A percentile compares a stretch with the other conserved stretches of the same genome.
Evolutionary conservation across 352 stramenopile species (phyloP).

Genomic region (Phytopythium oedochilum): DNA sequence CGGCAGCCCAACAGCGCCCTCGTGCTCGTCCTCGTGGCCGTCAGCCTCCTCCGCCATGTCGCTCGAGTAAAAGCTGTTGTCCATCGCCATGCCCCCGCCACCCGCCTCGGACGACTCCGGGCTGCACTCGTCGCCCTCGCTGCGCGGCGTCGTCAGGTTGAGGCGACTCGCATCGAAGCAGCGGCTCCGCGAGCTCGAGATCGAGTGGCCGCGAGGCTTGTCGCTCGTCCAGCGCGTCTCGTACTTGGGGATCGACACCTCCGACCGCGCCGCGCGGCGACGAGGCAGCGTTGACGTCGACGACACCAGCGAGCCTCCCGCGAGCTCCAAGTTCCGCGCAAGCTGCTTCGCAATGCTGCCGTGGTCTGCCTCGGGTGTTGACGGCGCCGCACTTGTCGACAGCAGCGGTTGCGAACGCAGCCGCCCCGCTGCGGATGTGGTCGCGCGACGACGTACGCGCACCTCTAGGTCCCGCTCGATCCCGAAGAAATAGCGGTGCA

Average conservation of each 20-base stretch:
- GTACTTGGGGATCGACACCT: slow-evolving; percentile 20
- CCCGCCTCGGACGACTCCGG: slow-evolving; percentile 19
- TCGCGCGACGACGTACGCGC: slow-evolving; percentile 51
- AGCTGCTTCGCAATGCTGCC: slow-evolving; percentile 4
- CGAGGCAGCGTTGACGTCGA: slow-evolving; percentile 9
- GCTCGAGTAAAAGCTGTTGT: slow-evolving; percentile 8
- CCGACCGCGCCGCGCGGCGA: slow-evolving; percentile 9
- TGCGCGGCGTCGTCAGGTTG: slow-evolving; percentile 23
- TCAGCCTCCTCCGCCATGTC: slow-evolving; percentile 5
- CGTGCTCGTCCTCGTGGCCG: neutral
- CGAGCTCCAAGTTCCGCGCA: slow-evolving; percentile 3
- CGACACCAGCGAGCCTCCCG: neutral
- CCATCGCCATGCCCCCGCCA: slow-evolving; percentile 4
- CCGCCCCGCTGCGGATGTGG: slow-evolving; percentile 16
- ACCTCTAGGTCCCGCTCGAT: slow-evolving; percentile 75
- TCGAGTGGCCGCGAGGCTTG: slow-evolving; percentile 39
- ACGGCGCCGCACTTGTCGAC: neutral
- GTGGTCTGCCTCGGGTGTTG: slow-evolving; percentile 3
- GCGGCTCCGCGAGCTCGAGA: slow-evolving; percentile 21
- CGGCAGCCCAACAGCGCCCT: neutral
- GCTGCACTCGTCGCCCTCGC: slow-evolving; percentile 40
- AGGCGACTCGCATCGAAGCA: slow-evolving; percentile 10
- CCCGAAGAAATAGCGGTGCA: slow-evolving; percentile 76
- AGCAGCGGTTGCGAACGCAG: slow-evolving; percentile 1
- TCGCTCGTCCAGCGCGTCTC: slow-evolving; percentile 32